phyloP scores from a whole-genome alignment of 2,329 filamentous ascomycete species.

The Scedosporium boydii region DNA sequence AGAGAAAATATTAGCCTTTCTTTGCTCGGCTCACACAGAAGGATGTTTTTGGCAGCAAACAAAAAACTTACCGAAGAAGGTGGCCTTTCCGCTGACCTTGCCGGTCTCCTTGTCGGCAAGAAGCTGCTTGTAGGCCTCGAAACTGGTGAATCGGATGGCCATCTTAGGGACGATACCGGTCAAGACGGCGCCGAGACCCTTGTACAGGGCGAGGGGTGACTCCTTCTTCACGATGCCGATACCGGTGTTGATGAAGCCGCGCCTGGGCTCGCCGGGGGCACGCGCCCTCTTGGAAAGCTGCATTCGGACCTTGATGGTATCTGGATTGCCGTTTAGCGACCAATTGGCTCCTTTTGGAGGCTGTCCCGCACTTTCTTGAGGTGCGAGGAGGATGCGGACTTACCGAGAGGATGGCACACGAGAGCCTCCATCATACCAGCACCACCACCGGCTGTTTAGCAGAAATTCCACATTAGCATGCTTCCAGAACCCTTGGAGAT shows the following conservation, averaged over 20 bases:
- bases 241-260: slow-evolving; percentile 83
- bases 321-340: slow-evolving; percentile 29
- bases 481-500: slow-evolving; percentile 95
- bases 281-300: slow-evolving; percentile 84
- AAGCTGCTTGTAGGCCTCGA: slow-evolving; percentile 86
- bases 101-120: slow-evolving; percentile 62
- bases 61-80: slow-evolving; percentile 34
- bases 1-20: neutral
- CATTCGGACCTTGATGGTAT: slow-evolving; percentile 99
- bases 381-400: slow-evolving; percentile 14
- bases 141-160: slow-evolving; percentile 97
- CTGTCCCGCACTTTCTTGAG: slow-evolving; percentile 11
- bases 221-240: slow-evolving; percentile 79
- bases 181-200: slow-evolving; percentile 91
- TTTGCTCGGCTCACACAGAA: neutral
- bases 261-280: slow-evolving; percentile 71
- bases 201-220: slow-evolving; percentile 89
- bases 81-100: slow-evolving; percentile 58
- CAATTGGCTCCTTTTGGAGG: slow-evolving; percentile 10
- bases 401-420: slow-evolving; percentile 86
- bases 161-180: slow-evolving; percentile 98
- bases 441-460: slow-evolving; percentile 82
- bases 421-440: slow-evolving; percentile 99
- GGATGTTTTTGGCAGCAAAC: neutral
- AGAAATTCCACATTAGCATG: slow-evolving; percentile 58